Evolutionary conservation across 768 basidiomycete species (phyloP).

Genomic region (Pisolithus sp.): DNA sequence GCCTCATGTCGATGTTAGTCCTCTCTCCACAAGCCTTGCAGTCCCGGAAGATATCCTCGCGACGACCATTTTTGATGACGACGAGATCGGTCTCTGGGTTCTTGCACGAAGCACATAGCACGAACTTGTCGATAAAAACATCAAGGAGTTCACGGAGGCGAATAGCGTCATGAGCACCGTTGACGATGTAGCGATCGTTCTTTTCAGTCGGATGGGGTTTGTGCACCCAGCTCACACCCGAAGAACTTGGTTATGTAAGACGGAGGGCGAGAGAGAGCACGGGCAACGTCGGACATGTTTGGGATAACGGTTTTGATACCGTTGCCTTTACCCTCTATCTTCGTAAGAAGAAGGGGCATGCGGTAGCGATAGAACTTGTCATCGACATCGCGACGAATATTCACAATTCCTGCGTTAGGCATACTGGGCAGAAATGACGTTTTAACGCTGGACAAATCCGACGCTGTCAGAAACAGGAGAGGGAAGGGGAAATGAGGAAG

Average conservation of each 20-base stretch:
- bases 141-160: slow-evolving; percentile 95
- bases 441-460: slow-evolving; percentile 48
- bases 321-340: slow-evolving; percentile 99
- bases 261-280: slow-evolving; percentile 90
- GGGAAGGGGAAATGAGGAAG: background rate
- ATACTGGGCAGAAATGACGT: slow-evolving; percentile 52
- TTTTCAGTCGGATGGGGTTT: slow-evolving; percentile 95
- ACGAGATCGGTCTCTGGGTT: slow-evolving; percentile 97
- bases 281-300: slow-evolving; percentile 97
- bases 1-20: slow-evolving; percentile 89
- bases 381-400: slow-evolving; percentile 93
- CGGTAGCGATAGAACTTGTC: slow-evolving; percentile 97
- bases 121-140: slow-evolving; percentile 96
- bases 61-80: slow-evolving; percentile 75
- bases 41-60: slow-evolving; percentile 86
- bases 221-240: slow-evolving; percentile 96
- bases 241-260: slow-evolving; percentile 99
- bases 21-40: slow-evolving; percentile 98
- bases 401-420: slow-evolving; percentile 77
- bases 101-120: slow-evolving; percentile 95
- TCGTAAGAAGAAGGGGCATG: slow-evolving; percentile 92
- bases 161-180: slow-evolving; percentile 88
- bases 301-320: slow-evolving; percentile 99
- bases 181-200: slow-evolving; percentile 97
- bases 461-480: background rate